Evolutionary conservation across 1,284 basidiomycete genomes (phyloP).

Genomic region (Ustilago loliicola): DNA sequence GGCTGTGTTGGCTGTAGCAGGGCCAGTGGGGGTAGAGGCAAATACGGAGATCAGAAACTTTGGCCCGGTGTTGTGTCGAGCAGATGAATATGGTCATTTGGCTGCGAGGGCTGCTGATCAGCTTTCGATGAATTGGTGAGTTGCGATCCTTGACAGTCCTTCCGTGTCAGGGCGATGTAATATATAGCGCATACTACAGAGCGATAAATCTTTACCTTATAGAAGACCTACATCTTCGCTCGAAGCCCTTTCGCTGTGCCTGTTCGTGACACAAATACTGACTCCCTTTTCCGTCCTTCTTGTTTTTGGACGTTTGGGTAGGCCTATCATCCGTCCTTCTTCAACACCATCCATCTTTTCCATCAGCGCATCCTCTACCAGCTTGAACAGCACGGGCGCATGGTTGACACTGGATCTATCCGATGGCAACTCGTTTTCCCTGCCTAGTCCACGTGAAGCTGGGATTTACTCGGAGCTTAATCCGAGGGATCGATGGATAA

Average conservation of each 20-base stretch:
- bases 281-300: too few relatives aligned
- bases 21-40: conserved; percentile 17
- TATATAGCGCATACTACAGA: background rate
- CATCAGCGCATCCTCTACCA: background rate
- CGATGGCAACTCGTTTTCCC: conserved; percentile 8
- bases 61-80: conserved; percentile 52
- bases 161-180: too few relatives aligned
- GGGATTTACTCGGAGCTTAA: conserved; percentile 21
- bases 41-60: conserved; percentile 58
- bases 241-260: too few relatives aligned
- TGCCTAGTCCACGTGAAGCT: conserved; percentile 24
- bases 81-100: conserved; percentile 56
- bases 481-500: conserved; percentile 38
- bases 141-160: background rate
- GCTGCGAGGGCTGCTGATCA: conserved; percentile 54
- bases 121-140: conserved; percentile 48
- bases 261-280: background rate
- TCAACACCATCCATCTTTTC: conserved; percentile 24
- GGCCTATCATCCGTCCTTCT: conserved; percentile 28
- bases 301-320: conserved; percentile 17
- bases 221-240: too few relatives aligned
- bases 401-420: conserved; percentile 42
- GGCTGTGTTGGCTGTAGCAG: conserved; percentile 23
- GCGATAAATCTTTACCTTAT: too few relatives aligned
- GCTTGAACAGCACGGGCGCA: conserved; percentile 12